Percentiles rank a stretch among this genome's conserved stretches.
Conservation (phyloP, 805 yeast genomes). For the Torulaspora franciscae region DNA sequence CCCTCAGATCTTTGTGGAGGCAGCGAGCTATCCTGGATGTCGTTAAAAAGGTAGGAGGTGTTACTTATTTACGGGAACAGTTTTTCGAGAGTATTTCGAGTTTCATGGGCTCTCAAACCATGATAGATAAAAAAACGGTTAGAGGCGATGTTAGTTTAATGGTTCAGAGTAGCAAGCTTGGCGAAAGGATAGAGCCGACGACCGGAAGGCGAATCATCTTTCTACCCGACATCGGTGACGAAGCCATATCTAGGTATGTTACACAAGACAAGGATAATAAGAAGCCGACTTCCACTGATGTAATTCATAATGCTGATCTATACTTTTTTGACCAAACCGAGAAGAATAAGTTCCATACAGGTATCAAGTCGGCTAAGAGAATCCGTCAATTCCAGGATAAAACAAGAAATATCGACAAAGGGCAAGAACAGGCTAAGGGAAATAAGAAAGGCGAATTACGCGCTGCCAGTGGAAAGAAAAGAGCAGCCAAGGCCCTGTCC, state of each 20-base stretch:
- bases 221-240: constrained; percentile 22
- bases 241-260: constrained; percentile 20
- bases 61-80: constrained; percentile 40
- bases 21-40: constrained; percentile 41
- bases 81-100: constrained; percentile 42
- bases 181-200: constrained; percentile 17
- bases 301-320: constrained; percentile 31
- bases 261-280: constrained; percentile 29
- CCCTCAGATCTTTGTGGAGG: constrained; percentile 44
- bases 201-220: constrained; percentile 23
- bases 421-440: neutral
- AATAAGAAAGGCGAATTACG: neutral
- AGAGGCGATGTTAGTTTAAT: constrained; percentile 39
- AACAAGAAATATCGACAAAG: neutral
- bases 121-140: constrained; percentile 52
- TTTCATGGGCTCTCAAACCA: constrained; percentile 37
- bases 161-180: constrained; percentile 23
- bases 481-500: neutral
- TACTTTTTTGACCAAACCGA: constrained; percentile 34
- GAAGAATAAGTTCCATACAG: constrained; percentile 29
- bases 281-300: constrained; percentile 23
- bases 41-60: constrained; percentile 44
- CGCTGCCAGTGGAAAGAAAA: neutral
- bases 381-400: constrained; percentile 27
- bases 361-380: constrained; percentile 32